A percentile compares a stretch with the other conserved stretches of the same genome.
These are phyloP conservation scores for Coffea humblotiana DNA, from an alignment of 305 asterid genomes.

Conservation along the genomic window DNA sequence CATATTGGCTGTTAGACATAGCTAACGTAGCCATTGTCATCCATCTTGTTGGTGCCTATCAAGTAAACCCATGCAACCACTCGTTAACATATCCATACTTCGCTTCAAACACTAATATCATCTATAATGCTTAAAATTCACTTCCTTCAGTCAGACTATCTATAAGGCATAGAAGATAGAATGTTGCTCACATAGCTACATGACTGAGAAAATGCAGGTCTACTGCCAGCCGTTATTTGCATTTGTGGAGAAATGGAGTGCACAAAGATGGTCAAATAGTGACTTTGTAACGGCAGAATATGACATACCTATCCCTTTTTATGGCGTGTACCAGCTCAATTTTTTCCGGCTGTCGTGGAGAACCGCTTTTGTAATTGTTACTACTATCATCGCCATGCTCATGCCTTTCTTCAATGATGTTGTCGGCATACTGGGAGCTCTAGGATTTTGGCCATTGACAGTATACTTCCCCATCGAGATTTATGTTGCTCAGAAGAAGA, in stretches of 20 bases:
- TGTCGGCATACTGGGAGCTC: conserved; percentile 74
- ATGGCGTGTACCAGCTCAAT: conserved; percentile 41
- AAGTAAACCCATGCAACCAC: conserved; percentile 28
- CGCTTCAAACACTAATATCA: not conserved
- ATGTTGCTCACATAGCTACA: not conserved
- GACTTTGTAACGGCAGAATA: conserved; percentile 44
- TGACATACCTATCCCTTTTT: conserved; percentile 41
- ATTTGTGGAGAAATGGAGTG: conserved; percentile 45
- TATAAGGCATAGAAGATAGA: not conserved
- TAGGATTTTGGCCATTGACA: conserved; percentile 86
- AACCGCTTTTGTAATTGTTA: conserved; percentile 49
- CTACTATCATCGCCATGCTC: conserved; percentile 68
- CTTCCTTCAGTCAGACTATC: not conserved
- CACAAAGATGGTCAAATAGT: conserved; percentile 34
- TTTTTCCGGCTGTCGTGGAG: conserved; percentile 67
- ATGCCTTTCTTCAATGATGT: conserved; percentile 80
- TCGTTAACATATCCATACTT: not conserved
- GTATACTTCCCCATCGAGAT: conserved; percentile 83
- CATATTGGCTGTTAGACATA: conserved; percentile 54
- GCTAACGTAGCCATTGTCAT: conserved; percentile 55
- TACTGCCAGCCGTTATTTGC: conserved; percentile 69
- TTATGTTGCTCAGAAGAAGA: conserved; percentile 63
- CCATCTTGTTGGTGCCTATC: conserved; percentile 61
- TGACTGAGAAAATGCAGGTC: conserved; percentile 19
- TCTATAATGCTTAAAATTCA: not conserved